These are phyloP conservation scores for Diospyros kaki DNA, from an alignment of 148 eudicot species.

Conservation along the genomic window DNA sequence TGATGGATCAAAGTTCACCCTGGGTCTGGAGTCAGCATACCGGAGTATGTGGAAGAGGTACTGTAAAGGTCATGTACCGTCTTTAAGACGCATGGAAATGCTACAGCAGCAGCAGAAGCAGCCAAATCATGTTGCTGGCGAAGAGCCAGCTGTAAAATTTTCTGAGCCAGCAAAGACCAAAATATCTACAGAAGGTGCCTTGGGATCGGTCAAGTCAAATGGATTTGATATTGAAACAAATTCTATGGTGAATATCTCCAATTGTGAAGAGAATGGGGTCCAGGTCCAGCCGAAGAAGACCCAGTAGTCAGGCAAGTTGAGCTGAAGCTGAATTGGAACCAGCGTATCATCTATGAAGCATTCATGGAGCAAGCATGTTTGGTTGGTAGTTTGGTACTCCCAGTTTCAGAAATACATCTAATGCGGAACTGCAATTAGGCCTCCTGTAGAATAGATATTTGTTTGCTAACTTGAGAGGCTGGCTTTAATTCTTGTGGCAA, in stretches of 20 bases:
- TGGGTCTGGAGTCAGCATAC: slow-evolving; percentile 62
- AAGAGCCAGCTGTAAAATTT: slow-evolving; percentile 21
- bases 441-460: slow-evolving; percentile 17
- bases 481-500: background rate
- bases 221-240: slow-evolving; percentile 40
- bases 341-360: too few relatives aligned
- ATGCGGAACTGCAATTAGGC: background rate
- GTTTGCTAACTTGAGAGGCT: background rate
- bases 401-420: too few relatives aligned
- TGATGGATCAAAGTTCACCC: slow-evolving; percentile 69
- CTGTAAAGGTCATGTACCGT: slow-evolving; percentile 87
- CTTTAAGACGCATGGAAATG: slow-evolving; percentile 51
- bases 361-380: too few relatives aligned
- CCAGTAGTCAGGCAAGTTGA: background rate
- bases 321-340: too few relatives aligned
- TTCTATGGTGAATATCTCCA: slow-evolving; percentile 26
- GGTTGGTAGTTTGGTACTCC: too few relatives aligned
- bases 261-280: slow-evolving; percentile 36
- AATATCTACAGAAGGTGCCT: slow-evolving; percentile 26
- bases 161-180: slow-evolving; percentile 30
- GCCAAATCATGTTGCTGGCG: slow-evolving; percentile 18
- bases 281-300: background rate
- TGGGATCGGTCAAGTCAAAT: slow-evolving; percentile 37
- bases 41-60: slow-evolving; percentile 78
- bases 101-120: slow-evolving; percentile 42